Evolutionary conservation across 2,329 filamentous ascomycete genomes (phyloP).

Genomic region (Fusarium denticulatum): DNA sequence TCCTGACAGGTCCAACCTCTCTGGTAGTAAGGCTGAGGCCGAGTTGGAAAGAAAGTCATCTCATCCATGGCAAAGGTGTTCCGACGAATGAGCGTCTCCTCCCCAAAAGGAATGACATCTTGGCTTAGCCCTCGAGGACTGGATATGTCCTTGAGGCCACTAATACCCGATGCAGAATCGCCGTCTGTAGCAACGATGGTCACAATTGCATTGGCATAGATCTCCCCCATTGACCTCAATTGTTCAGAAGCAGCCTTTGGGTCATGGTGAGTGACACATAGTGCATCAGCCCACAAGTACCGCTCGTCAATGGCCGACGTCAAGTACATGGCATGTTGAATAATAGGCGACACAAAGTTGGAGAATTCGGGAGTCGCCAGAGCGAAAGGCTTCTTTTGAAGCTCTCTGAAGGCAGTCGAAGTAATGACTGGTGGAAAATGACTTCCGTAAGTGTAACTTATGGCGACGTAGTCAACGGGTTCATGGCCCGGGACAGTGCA

Average conservation of each 20-base stretch:
- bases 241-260: background rate
- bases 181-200: constrained; percentile 11
- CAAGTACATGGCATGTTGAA: constrained; percentile 4
- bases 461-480: background rate
- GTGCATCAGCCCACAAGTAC: background rate
- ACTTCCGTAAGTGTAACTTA: constrained; percentile 5
- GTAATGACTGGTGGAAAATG: background rate
- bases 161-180: background rate
- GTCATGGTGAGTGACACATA: background rate
- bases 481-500: background rate
- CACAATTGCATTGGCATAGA: constrained; percentile 1
- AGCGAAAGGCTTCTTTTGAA: background rate
- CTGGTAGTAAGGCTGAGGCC: background rate
- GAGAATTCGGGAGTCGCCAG: background rate
- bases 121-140: background rate
- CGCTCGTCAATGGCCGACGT: background rate
- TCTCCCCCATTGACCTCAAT: background rate
- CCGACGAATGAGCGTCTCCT: background rate
- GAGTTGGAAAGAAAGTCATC: background rate
- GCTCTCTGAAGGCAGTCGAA: rapidly evolving
- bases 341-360: background rate
- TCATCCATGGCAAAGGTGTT: rapidly evolving
- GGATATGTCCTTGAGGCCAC: background rate
- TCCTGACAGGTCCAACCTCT: constrained; percentile 21
- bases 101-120: background rate